These are phyloP conservation scores for Exidia glandulosa DNA, from an alignment of 768 basidiomycete genomes.

Conservation along the genomic window DNA sequence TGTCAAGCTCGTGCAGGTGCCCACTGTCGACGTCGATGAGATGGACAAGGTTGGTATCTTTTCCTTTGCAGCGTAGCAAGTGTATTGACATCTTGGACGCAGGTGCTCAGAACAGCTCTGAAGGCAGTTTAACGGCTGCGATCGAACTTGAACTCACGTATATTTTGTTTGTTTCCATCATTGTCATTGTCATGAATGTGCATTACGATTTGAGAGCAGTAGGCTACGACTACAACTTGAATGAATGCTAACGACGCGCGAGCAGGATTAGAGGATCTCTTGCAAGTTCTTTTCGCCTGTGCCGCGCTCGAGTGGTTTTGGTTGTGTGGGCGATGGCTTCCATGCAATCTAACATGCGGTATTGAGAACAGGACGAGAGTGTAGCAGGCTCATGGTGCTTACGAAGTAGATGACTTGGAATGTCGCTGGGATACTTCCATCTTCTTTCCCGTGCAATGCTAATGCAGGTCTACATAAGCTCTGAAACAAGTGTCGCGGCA, in stretches of 20 bases:
- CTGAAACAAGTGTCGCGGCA: neutral
- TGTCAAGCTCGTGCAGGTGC: slow-evolving; percentile 71
- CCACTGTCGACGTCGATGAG: slow-evolving; percentile 81
- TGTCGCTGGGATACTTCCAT: slow-evolving; percentile 83
- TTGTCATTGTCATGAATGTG: neutral
- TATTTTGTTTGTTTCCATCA: neutral
- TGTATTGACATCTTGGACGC: no score
- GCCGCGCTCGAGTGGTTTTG: slow-evolving; percentile 54
- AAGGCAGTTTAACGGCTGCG: neutral
- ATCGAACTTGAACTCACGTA: neutral
- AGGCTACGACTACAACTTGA: no score
- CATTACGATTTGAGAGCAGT: neutral
- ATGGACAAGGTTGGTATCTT: slow-evolving; percentile 90
- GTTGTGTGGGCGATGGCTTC: slow-evolving; percentile 63
- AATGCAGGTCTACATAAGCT: neutral
- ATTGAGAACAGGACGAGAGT: neutral
- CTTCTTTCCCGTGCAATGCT: slow-evolving; percentile 80
- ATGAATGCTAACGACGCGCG: no score
- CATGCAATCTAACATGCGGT: slow-evolving; percentile 57
- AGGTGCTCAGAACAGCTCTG: neutral
- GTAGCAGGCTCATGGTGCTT: slow-evolving; percentile 12
- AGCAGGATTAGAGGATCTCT: slow-evolving; percentile 34
- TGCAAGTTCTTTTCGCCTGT: slow-evolving; percentile 49
- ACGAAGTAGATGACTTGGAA: slow-evolving; percentile 96
- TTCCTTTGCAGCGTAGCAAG: no score